Evolutionary conservation across 805 yeast genomes (phyloP), one percentile per base, ranked within the genome.

Genomic region (Saturnispora gosingensis): DNA sequence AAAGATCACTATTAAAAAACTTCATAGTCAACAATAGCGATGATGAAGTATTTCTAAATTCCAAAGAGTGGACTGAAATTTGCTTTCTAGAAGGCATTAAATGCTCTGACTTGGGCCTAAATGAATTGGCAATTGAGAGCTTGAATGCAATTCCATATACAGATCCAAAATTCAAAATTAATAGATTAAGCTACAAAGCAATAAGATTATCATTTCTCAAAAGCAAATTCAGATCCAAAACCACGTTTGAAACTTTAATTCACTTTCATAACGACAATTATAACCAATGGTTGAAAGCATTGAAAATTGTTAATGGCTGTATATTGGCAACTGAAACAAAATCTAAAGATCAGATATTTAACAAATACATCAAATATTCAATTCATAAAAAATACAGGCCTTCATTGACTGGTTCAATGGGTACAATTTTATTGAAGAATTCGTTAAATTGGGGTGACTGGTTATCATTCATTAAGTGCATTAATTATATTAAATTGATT

Each of bases 171-270:
- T 54, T 53, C 7, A 47, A 58, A 27, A 49, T 43, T n/a, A 61
- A 62, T 13, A 53, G 49, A 8, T 38, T 48, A 1, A 18, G 57
- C 3, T 25, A 52, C 2, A 52, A 54, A 13, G 36, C 54, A 11
- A 47, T 64, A 46, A 20, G 50, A 50, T n/a, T 56, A 52, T 28
- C 60, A 51, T 45, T 27, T 32, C 36, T 15, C 20, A 34, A 54
- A 8, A 6, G 46, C 42, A 25, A 45, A 45, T n/a, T 45, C 46
- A 24, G 44, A 46, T 60, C 60, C 35, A 54, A 43, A 18, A 58
- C 54, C 15, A 58, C 62, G 20, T 56, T 65, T 54, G 59, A 60
- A 43, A 53, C 57, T 2, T 50, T 64, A 2, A 48, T 65, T n/a
- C 57, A 32, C 44, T 54, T 54, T 32, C 56, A 53, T 30, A 40